Evolutionary conservation across 176 grass and related monocot genomes (phyloP).

Genomic region (Juncus inflexus): DNA sequence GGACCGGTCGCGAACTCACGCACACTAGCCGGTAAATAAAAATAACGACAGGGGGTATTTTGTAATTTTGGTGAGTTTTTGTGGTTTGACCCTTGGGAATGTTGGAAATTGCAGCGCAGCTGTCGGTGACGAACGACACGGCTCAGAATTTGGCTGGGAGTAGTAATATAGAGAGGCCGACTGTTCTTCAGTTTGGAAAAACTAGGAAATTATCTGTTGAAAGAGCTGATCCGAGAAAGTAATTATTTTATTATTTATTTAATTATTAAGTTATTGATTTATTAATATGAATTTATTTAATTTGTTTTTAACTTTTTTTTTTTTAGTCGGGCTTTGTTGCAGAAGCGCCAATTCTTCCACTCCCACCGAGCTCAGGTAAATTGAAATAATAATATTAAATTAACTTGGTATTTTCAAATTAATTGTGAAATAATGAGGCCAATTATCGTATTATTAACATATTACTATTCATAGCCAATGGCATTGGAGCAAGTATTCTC

Average conservation of each 20-base stretch:
- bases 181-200: conserved; percentile 67
- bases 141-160: conserved; percentile 34
- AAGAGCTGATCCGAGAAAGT: conserved; percentile 65
- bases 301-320: conserved; percentile 24
- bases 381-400: no score
- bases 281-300: conserved; percentile 1
- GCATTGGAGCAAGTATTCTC: conserved; percentile 58
- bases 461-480: conserved; percentile 56
- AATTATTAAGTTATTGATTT: conserved; percentile 3
- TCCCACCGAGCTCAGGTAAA: conserved; percentile 77
- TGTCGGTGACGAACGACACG: conserved; percentile 39
- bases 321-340: conserved; percentile 55
- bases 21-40: conserved; percentile 20
- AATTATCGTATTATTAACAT: neutral
- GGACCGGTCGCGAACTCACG: conserved; percentile 18
- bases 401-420: no score
- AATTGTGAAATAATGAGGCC: no score
- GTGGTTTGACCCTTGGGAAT: neutral
- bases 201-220: conserved; percentile 58
- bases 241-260: conserved; percentile 27
- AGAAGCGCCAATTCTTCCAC: conserved; percentile 81
- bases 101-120: conserved; percentile 25
- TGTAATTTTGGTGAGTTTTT: no score
- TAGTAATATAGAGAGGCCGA: conserved; percentile 37
- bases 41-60: no score